Evolutionary conservation across 306 rosid species (phyloP).

Genomic region (Vachellia pachyceras): DNA sequence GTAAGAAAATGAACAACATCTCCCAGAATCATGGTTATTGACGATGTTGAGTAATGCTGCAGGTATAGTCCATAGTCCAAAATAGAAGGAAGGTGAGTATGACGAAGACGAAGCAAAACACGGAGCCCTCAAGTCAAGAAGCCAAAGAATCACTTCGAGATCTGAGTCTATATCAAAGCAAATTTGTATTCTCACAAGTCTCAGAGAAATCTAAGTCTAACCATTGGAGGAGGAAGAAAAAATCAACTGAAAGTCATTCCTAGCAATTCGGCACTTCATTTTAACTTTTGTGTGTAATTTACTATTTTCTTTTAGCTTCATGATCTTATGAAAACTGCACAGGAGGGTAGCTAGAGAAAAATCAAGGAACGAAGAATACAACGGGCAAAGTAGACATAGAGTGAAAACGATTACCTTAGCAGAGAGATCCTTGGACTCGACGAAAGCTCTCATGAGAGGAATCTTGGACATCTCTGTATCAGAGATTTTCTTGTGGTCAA

Average conservation of each 20-base stretch:
- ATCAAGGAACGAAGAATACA: not conserved
- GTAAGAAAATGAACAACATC: not conserved
- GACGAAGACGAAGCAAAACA: not conserved
- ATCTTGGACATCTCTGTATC: conserved; percentile 40
- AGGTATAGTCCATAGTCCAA: not conserved
- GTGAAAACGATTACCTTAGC: conserved; percentile 38
- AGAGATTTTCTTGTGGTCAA: not conserved
- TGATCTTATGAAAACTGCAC: not conserved
- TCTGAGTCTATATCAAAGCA: not conserved
- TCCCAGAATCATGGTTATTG: not conserved
- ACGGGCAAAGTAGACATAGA: not conserved
- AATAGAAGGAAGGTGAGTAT: not conserved
- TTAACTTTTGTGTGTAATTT: not conserved
- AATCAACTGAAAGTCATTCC: not conserved
- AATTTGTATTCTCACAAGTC: not conserved
- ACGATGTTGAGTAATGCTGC: not conserved
- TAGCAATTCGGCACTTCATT: not conserved
- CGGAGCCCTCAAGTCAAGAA: not conserved
- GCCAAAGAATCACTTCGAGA: not conserved
- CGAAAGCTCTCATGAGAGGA: conserved; percentile 31
- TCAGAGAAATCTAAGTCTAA: not conserved
- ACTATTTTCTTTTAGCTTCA: not conserved
- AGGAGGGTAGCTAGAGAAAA: not conserved
- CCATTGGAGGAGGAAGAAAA: not conserved
- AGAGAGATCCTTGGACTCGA: conserved; percentile 42